A percentile compares a stretch with the other conserved stretches of the same genome.
These are phyloP conservation scores for Athelia sp. DNA, from an alignment of 1,284 basidiomycete species.

Conservation along the genomic window DNA sequence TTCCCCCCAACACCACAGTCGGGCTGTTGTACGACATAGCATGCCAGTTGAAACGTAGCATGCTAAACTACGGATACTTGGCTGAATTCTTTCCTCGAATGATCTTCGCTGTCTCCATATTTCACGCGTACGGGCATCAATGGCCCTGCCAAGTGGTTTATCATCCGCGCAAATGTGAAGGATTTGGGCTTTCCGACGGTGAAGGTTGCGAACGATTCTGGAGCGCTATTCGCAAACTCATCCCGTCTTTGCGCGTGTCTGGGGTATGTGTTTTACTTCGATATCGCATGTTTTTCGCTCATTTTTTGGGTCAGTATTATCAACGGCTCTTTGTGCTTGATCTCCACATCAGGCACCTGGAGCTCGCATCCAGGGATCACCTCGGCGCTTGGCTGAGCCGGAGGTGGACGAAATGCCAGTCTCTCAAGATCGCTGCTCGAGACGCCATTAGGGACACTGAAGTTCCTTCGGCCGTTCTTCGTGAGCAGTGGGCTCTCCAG, in stretches of 20 bases:
- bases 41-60: constrained; percentile 14
- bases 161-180: constrained; percentile 14
- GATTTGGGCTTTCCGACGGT: constrained; percentile 18
- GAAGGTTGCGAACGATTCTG: constrained; percentile 20
- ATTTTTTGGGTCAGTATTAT: constrained; percentile 5
- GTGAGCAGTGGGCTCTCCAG: constrained; percentile 6
- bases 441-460: background rate
- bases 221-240: constrained; percentile 13
- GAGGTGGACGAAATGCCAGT: background rate
- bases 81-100: constrained; percentile 5
- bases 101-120: constrained; percentile 12
- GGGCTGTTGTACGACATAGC: constrained; percentile 17
- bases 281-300: no score
- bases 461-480: background rate
- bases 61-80: constrained; percentile 5
- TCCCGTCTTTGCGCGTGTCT: constrained; percentile 10
- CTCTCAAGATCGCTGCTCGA: background rate
- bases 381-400: constrained; percentile 6
- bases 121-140: constrained; percentile 19
- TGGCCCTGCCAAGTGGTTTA: constrained; percentile 20
- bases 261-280: constrained; percentile 10
- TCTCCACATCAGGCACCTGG: constrained; percentile 6
- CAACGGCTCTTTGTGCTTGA: constrained; percentile 9
- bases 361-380: constrained; percentile 1
- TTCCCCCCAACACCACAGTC: constrained; percentile 12